These are phyloP conservation scores for Septoria petroselini DNA, from an alignment of 2,329 filamentous ascomycete genomes.

Conservation along the genomic window DNA sequence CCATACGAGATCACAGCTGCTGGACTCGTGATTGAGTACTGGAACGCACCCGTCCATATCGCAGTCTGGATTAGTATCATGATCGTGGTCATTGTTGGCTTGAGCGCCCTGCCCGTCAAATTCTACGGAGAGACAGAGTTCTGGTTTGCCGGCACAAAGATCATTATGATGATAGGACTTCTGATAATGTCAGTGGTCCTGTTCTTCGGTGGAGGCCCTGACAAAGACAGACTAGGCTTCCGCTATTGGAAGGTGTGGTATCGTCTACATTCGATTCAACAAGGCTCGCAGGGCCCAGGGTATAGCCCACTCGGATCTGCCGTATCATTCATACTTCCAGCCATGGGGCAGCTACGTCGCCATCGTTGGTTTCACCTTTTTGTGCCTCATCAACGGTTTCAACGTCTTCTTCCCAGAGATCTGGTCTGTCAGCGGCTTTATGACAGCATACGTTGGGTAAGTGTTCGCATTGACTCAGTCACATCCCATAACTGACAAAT, in stretches of 20 bases:
- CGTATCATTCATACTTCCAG: slow-evolving; percentile 55
- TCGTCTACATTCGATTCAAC: slow-evolving; percentile 59
- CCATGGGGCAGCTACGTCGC: slow-evolving; percentile 64
- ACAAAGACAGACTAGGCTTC: slow-evolving; percentile 51
- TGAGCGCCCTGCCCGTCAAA: slow-evolving; percentile 50
- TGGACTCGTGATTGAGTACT: slow-evolving; percentile 38
- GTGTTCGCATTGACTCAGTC: background rate
- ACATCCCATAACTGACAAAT: slow-evolving; percentile 1
- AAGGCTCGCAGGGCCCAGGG: slow-evolving; percentile 56
- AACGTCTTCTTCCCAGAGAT: slow-evolving; percentile 66
- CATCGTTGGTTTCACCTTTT: slow-evolving; percentile 56
- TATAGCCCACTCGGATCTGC: slow-evolving; percentile 48
- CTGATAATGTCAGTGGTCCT: slow-evolving; percentile 54
- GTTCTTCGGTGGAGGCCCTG: slow-evolving; percentile 56
- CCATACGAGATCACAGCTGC: slow-evolving; percentile 41
- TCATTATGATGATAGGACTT: slow-evolving; percentile 52
- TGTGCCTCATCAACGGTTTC: slow-evolving; percentile 74
- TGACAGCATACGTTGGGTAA: slow-evolving; percentile 57
- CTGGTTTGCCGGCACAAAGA: slow-evolving; percentile 46
- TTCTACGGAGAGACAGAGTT: slow-evolving; percentile 52
- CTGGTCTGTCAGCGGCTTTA: slow-evolving; percentile 63
- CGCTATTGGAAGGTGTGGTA: slow-evolving; percentile 41
- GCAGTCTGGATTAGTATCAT: slow-evolving; percentile 41
- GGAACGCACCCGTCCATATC: slow-evolving; percentile 41
- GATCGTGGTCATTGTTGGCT: slow-evolving; percentile 41